Evolutionary conservation across 1,284 basidiomycete genomes (phyloP), one percentile per base, ranked within the genome.

Genomic region (Rhodotorula mucilaginosa): DNA sequence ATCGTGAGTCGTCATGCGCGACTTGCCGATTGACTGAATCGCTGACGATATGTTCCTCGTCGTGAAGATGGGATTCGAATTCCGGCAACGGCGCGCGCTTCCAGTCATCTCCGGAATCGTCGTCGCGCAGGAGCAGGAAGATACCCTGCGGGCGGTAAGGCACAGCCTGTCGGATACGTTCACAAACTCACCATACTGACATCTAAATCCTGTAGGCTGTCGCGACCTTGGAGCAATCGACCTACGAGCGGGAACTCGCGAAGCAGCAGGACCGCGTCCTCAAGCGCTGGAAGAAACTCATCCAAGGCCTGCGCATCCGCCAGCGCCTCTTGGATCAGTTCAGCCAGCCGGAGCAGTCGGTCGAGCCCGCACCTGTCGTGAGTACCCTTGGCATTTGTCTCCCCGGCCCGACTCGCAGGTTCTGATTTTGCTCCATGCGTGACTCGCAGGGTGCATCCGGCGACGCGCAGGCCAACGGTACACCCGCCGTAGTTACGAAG

Each of bases 61-160:
- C 58, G 74, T 49, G 23, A 62, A 92, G 91, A 91, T 88, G 63
- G 91, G 93, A 19, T 99, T 99, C 81, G 96, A 98, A 81, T 99
- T 99, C 83, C 91, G 89, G 78, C 95, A 94, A 80, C 88, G 91
- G 26, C 85, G 88, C 65, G 94, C 95, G 0, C 88, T 88, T 69
- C 96, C 96, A 7, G 85, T 93, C 74, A 84, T 97, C 61, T 87
- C 88, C 47, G 96, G 96, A 29, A 86, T 98, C 23, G 93, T 99
- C 23, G 85, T 95, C 23, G 91, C 95, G 15, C 84, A 84, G 61
- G 92, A 94, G 81, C 88, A 93, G 76, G 90, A 93, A 80, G 83
- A 85, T 7, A 80, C 85, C 7, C 80, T 97, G n/a, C 82, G 93
- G 54, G 91, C 95, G 83, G 92, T 91, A 79, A 72, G 84, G 47